Conservation (phyloP, 495 filamentous ascomycete genomes). For the Aspergillus incahuasiensis region DNA sequence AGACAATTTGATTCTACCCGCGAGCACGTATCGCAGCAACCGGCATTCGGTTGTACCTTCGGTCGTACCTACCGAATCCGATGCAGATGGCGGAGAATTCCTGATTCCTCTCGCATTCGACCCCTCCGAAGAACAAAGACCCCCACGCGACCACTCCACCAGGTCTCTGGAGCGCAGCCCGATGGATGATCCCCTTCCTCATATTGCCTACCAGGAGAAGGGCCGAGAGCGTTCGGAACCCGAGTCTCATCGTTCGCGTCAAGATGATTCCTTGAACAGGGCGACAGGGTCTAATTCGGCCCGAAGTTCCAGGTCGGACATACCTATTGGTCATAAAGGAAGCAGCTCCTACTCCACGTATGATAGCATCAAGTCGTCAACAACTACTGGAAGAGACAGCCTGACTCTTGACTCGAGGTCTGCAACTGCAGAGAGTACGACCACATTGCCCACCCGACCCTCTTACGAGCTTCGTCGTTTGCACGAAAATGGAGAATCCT, state of each 20-base stretch:
- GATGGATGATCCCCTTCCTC: constrained; percentile 56
- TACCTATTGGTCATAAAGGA: constrained; percentile 27
- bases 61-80: constrained; percentile 51
- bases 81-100: constrained; percentile 64
- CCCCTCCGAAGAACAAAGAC: constrained; percentile 62
- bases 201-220: constrained; percentile 91
- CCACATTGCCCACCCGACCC: constrained; percentile 30
- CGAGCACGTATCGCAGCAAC: constrained; percentile 72
- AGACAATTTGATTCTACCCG: constrained; percentile 64
- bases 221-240: constrained; percentile 52
- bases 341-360: constrained; percentile 35
- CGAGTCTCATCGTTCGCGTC: constrained; percentile 39
- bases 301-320: constrained; percentile 59
- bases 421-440: constrained; percentile 19
- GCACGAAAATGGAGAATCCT: constrained; percentile 33
- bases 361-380: constrained; percentile 28
- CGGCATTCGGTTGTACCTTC: constrained; percentile 66
- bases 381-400: constrained; percentile 25
- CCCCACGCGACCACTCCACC: constrained; percentile 33
- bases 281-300: constrained; percentile 56
- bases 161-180: constrained; percentile 21
- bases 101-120: constrained; percentile 91
- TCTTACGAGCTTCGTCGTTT: constrained; percentile 36
- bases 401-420: constrained; percentile 16
- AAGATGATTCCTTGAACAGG: constrained; percentile 51